These are phyloP conservation scores for Colletotrichum sp. DNA, from an alignment of 2,329 filamentous ascomycete species.

Conservation along the genomic window DNA sequence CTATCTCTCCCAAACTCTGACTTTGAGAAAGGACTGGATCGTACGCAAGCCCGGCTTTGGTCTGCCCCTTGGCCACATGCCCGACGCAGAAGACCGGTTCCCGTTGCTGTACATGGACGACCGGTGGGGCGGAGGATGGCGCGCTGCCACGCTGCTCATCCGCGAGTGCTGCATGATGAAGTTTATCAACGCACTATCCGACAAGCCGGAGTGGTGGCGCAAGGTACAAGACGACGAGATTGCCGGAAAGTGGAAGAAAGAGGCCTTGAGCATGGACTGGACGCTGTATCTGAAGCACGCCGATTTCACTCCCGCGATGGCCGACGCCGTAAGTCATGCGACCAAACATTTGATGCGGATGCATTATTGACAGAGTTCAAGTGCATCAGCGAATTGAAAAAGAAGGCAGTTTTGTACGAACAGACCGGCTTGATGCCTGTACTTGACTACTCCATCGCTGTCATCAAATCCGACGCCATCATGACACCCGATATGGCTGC, in stretches of 20 bases:
- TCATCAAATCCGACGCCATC: constrained; percentile 27
- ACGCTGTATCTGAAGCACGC: background rate
- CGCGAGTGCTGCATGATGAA: constrained; percentile 29
- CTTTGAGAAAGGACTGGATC: background rate
- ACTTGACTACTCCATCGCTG: constrained; percentile 23
- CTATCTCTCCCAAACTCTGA: background rate
- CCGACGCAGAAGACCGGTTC: background rate
- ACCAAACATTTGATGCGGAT: background rate
- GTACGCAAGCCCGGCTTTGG: background rate
- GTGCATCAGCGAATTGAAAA: constrained; percentile 38
- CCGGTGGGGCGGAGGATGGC: background rate
- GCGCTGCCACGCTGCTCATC: background rate
- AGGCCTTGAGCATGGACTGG: constrained; percentile 11
- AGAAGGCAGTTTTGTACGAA: constrained; percentile 48
- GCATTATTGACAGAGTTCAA: constrained; percentile 24
- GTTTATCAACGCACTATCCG: constrained; percentile 29
- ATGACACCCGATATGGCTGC: constrained; percentile 14
- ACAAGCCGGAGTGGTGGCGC: constrained; percentile 28
- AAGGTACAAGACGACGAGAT: constrained; percentile 27
- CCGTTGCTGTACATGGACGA: background rate
- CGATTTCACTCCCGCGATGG: background rate
- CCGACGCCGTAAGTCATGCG: background rate
- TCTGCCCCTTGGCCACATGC: background rate
- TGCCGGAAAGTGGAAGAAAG: constrained; percentile 21
- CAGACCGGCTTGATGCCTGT: constrained; percentile 37